phyloP scores from a whole-genome alignment of 805 yeast genomes.

The Myxozyma neglecta region DNA sequence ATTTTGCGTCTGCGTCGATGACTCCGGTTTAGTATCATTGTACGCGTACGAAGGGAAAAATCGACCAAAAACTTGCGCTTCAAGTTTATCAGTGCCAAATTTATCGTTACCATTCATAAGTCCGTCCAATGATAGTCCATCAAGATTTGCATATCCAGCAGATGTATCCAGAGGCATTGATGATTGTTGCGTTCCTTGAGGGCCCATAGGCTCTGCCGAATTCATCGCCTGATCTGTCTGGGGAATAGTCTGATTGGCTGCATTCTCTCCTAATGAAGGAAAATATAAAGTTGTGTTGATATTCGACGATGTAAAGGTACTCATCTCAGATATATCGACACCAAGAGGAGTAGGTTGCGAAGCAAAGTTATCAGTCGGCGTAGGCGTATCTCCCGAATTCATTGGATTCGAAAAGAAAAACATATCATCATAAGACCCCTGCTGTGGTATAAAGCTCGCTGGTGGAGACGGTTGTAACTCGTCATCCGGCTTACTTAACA shows the following conservation, averaged over 20 bases:
- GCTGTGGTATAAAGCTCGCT: not conserved
- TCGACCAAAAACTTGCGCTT: slow-evolving; percentile 80
- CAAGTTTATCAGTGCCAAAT: slow-evolving; percentile 78
- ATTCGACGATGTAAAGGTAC: slow-evolving; percentile 10
- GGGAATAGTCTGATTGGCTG: not conserved
- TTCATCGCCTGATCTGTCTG: not conserved
- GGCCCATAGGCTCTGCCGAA: not conserved
- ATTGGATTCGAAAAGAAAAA: not conserved
- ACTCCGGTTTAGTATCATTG: not conserved
- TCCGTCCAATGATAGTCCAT: not conserved
- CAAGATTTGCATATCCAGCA: not conserved
- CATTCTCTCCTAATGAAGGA: slow-evolving; percentile 9
- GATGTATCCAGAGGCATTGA: not conserved
- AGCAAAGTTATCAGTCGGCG: not conserved
- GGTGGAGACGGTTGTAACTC: not conserved
- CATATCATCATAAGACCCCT: not conserved
- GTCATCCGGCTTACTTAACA: not conserved
- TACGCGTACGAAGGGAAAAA: slow-evolving; percentile 82
- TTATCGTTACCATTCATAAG: slow-evolving; percentile 22
- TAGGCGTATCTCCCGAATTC: not conserved
- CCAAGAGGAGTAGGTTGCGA: not conserved
- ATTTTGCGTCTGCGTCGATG: not conserved
- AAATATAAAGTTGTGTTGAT: slow-evolving; percentile 22
- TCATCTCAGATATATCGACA: slow-evolving; percentile 8
- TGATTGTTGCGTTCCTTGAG: not conserved